These are phyloP conservation scores for Triangularia verruculosa DNA, from an alignment of 2,329 filamentous ascomycete species.

Conservation along the genomic window DNA sequence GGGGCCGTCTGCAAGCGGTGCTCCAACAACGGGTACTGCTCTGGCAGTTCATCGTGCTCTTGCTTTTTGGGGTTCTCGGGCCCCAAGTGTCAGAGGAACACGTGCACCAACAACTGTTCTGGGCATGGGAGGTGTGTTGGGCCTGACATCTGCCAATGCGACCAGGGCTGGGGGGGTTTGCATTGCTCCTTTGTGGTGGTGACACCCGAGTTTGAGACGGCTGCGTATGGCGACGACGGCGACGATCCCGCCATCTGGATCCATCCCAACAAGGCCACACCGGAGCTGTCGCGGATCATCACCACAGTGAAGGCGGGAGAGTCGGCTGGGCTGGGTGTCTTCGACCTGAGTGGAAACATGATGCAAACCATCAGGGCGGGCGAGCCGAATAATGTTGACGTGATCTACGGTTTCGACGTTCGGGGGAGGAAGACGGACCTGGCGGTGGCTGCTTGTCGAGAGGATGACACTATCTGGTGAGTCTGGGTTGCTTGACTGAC, in stretches of 20 bases:
- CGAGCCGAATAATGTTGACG: slow-evolving; percentile 19
- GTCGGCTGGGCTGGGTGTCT: slow-evolving; percentile 13
- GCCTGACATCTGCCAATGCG: slow-evolving; percentile 12
- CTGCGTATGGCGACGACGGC: slow-evolving; percentile 17
- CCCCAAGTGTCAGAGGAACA: slow-evolving; percentile 6
- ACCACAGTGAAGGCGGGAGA: slow-evolving; percentile 16
- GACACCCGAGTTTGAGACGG: slow-evolving; percentile 9
- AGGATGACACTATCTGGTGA: slow-evolving; percentile 17
- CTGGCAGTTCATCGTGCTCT: slow-evolving; percentile 2
- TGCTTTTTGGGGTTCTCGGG: slow-evolving; percentile 14
- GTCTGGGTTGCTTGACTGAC: neutral
- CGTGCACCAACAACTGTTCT: slow-evolving; percentile 17
- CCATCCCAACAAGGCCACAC: slow-evolving; percentile 6
- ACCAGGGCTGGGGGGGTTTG: slow-evolving; percentile 15
- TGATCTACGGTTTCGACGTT: slow-evolving; percentile 17
- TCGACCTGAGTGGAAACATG: slow-evolving; percentile 17
- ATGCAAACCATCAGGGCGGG: slow-evolving; percentile 13
- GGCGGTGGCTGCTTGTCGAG: slow-evolving; percentile 15
- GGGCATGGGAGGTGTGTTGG: slow-evolving; percentile 16
- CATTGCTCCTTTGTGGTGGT: slow-evolving; percentile 18
- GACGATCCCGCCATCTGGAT: slow-evolving; percentile 21
- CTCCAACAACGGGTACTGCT: slow-evolving; percentile 13
- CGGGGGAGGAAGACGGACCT: slow-evolving; percentile 13
- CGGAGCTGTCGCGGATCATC: slow-evolving; percentile 16
- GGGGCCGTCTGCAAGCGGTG: slow-evolving; percentile 11